These are phyloP conservation scores for Spiraea crenata DNA, from an alignment of 331 rosid species.

Conservation along the genomic window DNA sequence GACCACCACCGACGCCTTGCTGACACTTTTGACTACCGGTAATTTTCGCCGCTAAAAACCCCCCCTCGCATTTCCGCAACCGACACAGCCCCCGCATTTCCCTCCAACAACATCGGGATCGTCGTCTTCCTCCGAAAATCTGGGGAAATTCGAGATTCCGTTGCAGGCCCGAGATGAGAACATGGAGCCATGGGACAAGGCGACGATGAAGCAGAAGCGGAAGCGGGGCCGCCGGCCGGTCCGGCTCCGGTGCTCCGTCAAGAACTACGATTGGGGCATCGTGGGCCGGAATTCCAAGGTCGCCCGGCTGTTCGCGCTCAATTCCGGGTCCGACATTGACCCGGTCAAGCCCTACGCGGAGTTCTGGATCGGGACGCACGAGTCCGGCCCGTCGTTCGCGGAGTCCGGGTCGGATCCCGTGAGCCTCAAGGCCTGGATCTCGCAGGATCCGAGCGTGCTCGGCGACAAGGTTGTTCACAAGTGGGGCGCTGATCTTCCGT, in stretches of 20 bases:
- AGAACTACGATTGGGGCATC: constrained; percentile 40
- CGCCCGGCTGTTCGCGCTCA: constrained; percentile 36
- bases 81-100: background rate
- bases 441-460: constrained; percentile 27
- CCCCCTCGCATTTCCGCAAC: constrained; percentile 1
- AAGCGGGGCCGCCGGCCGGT: constrained; percentile 8
- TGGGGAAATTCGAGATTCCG: background rate
- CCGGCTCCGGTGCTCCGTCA: constrained; percentile 30
- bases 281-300: constrained; percentile 29
- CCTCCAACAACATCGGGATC: background rate
- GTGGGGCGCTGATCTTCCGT: constrained; percentile 42
- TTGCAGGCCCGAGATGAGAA: background rate
- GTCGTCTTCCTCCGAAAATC: background rate
- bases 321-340: constrained; percentile 32
- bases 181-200: constrained; percentile 16
- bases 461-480: constrained; percentile 33
- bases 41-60: background rate
- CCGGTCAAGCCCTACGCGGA: constrained; percentile 29
- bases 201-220: constrained; percentile 20
- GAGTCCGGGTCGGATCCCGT: constrained; percentile 17
- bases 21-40: constrained; percentile 16
- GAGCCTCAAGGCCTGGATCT: constrained; percentile 38
- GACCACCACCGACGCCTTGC: constrained; percentile 14
- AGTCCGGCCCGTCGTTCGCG: constrained; percentile 31
- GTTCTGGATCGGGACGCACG: constrained; percentile 43